phyloP scores from a whole-genome alignment of 768 basidiomycete species.

The Chalciporus pseudorubinellus region DNA sequence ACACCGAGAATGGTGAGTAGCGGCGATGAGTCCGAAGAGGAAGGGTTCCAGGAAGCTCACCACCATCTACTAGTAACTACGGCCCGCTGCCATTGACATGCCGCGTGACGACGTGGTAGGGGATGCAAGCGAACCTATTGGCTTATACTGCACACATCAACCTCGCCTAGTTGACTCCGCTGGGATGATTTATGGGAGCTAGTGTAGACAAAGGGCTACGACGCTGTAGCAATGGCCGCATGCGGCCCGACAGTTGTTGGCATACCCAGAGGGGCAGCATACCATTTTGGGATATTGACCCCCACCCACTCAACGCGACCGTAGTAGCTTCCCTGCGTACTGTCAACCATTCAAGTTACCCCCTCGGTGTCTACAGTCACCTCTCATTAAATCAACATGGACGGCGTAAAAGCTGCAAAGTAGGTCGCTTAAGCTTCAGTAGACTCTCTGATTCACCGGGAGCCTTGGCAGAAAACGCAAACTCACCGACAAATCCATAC shows the following conservation, averaged over 20 bases:
- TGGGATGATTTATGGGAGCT: no score
- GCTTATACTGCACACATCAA: background rate
- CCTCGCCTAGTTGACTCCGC: no score
- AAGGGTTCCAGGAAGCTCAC: constrained; percentile 48
- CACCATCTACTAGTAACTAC: constrained; percentile 68
- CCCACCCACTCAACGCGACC: no score
- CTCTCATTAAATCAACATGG: constrained; percentile 18
- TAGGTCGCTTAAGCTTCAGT: constrained; percentile 9
- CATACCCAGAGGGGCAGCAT: no score
- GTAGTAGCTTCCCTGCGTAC: no score
- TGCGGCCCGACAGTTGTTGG: no score
- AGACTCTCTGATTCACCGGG: background rate
- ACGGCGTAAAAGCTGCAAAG: constrained; percentile 36
- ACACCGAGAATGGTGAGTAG: constrained; percentile 27
- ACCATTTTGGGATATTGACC: no score
- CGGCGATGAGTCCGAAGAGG: constrained; percentile 40
- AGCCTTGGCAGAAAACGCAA: constrained; percentile 59
- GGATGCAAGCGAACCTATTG: constrained; percentile 19
- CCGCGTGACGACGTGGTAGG: constrained; percentile 52
- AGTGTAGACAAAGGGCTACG: no score
- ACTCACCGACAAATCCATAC: constrained; percentile 75
- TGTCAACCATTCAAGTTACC: no score
- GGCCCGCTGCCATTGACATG: constrained; percentile 66
- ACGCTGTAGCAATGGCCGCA: no score
- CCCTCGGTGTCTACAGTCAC: no score